Percentiles rank a stretch among this genome's conserved stretches.
phyloP scores from a whole-genome alignment of 1,284 basidiomycete genomes.

The Tausonia pullulans region DNA sequence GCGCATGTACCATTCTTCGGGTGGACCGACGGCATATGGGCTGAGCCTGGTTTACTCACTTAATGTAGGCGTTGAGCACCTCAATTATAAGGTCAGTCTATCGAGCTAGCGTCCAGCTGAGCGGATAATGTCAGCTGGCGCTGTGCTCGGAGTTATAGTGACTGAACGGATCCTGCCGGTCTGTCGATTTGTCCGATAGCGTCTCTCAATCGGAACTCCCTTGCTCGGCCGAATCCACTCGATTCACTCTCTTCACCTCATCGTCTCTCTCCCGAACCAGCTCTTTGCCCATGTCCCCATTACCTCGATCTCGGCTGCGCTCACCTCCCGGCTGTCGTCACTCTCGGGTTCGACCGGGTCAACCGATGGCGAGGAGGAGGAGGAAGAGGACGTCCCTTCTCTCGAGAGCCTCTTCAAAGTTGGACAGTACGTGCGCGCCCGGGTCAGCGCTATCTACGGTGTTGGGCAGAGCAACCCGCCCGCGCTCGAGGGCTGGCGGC shows the following conservation, averaged over 20 bases:
- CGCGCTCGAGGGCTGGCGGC: constrained; percentile 45
- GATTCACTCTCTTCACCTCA: constrained; percentile 77
- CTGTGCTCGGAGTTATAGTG: too few relatives aligned
- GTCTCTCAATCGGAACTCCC: constrained; percentile 71
- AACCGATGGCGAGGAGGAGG: constrained; percentile 38
- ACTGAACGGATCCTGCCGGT: too few relatives aligned
- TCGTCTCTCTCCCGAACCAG: constrained; percentile 90
- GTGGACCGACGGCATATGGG: constrained; percentile 41
- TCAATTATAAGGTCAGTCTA: constrained; percentile 75
- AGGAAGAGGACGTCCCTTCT: constrained; percentile 45
- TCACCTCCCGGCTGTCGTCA: constrained; percentile 51
- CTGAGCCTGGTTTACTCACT: not conserved
- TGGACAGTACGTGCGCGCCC: constrained; percentile 76
- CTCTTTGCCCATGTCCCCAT: constrained; percentile 90
- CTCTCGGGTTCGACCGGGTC: constrained; percentile 46
- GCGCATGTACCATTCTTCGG: constrained; percentile 16
- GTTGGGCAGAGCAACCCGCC: constrained; percentile 46
- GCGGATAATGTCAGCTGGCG: too few relatives aligned
- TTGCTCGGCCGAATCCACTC: constrained; percentile 76
- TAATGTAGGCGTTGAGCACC: constrained; percentile 61
- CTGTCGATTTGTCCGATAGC: too few relatives aligned
- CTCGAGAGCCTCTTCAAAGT: constrained; percentile 63
- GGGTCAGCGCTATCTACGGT: constrained; percentile 56
- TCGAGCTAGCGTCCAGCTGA: not conserved
- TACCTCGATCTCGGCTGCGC: constrained; percentile 77